phyloP scores from a whole-genome alignment of 768 basidiomycete genomes.

The Phallus indusiatus region DNA sequence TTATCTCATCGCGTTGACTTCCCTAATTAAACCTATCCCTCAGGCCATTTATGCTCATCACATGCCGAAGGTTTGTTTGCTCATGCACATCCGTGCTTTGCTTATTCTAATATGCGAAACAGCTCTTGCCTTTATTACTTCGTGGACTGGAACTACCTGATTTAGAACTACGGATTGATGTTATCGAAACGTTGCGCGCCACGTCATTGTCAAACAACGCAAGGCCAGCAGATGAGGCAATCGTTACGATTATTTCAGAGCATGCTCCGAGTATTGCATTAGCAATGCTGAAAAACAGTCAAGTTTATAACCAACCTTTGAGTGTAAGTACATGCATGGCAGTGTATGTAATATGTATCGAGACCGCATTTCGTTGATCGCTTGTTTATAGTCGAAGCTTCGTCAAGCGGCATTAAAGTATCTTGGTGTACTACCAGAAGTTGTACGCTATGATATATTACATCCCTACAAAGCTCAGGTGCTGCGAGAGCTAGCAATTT shows the following conservation, averaged over 20 bases:
- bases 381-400: slow-evolving; percentile 37
- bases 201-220: slow-evolving; percentile 48
- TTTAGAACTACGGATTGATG: slow-evolving; percentile 60
- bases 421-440: slow-evolving; percentile 60
- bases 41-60: slow-evolving; percentile 63
- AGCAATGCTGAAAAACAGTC: slow-evolving; percentile 60
- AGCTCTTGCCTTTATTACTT: slow-evolving; percentile 87
- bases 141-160: slow-evolving; percentile 76
- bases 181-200: slow-evolving; percentile 69
- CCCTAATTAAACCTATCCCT: slow-evolving; percentile 71
- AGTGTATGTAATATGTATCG: neutral
- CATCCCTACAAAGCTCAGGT: slow-evolving; percentile 72
- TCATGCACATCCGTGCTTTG: neutral
- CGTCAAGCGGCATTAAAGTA: slow-evolving; percentile 68
- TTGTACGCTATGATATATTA: slow-evolving; percentile 74
- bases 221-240: slow-evolving; percentile 16
- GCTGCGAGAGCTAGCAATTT: slow-evolving; percentile 61
- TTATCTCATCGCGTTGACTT: slow-evolving; percentile 75
- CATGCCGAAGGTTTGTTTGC: slow-evolving; percentile 36
- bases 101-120: neutral
- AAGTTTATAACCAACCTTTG: slow-evolving; percentile 40
- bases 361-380: neutral
- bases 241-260: slow-evolving; percentile 39
- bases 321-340: slow-evolving; percentile 35
- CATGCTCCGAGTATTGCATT: slow-evolving; percentile 65